Base-by-base conservation (phyloP, 495 filamentous ascomycete genomes). In the Penicillium parvum region DNA sequence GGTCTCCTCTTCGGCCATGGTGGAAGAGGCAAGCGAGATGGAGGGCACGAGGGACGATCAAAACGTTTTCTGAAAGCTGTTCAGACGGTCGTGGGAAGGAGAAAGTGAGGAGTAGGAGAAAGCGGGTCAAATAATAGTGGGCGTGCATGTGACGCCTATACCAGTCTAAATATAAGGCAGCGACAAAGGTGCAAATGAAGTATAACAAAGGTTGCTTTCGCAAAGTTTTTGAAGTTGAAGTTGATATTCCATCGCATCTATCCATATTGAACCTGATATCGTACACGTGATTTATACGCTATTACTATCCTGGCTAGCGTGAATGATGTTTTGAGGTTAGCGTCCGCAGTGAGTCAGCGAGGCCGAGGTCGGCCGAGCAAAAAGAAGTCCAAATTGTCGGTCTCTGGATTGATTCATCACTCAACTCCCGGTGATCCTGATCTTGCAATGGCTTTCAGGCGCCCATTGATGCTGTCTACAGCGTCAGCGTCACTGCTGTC, bases 1-100 rank as follows among this genome's bases (percentile, higher is more conserved):
- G 58, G 81, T 76, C 52, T 88, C 84, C 30, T 88, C 77, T 53
- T 94, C 90, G 44, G 83, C 80, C 88, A 94, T 95, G 39, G 43
- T 52, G 41, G 27, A 27, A 14, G 15, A 25, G 8, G 32, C 21
- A 5, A 23, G 16, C 17, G 18, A 5, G 28, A 5, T 16, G 14
- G 29, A 5, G 21, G 20, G 20, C n/a, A 9, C 3, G 1, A 16
- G 36, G 8, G 25, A 37, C 1, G 25, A 44, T n/a, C 32, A 20
- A n/a, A 22, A n/a, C n/a, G n/a, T n/a, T n/a, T n/a, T n/a, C n/a
- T n/a, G n/a, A n/a, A n/a, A n/a, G n/a, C n/a, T 36, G 35, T 26
- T 37, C 26, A 51, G 48, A 49, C 47, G 40, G 23, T 50, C 45
- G 38, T 44, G 53, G 52, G 47, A 51, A 57, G 41, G 53, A 53